These are phyloP conservation scores for Fomitopsis pulvina DNA, from an alignment of 768 basidiomycete genomes.

Conservation along the genomic window DNA sequence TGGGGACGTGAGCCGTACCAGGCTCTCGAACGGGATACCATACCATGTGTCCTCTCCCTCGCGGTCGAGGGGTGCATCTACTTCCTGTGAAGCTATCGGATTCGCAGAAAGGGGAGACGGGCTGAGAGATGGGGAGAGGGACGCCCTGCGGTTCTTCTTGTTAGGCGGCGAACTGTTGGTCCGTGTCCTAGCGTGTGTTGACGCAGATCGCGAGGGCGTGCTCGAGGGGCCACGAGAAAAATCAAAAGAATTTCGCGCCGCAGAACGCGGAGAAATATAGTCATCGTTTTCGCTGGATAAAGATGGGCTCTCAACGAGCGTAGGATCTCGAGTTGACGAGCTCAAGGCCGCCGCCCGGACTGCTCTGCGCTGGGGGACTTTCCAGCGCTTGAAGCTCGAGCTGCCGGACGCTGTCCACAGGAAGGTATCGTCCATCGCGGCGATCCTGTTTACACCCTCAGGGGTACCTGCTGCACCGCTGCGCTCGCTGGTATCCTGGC, in stretches of 20 bases:
- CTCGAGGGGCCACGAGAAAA: conserved; percentile 6
- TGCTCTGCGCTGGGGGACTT: conserved; percentile 47
- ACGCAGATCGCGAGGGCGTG: conserved; percentile 7
- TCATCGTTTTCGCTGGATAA: conserved; percentile 5
- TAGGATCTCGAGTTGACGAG: not conserved
- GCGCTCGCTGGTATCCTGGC: conserved; percentile 50
- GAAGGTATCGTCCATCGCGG: conserved; percentile 73
- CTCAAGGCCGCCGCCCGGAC: conserved; percentile 24
- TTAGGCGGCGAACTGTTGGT: conserved; percentile 12
- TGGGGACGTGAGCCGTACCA: conserved; percentile 63
- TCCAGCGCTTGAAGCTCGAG: conserved; percentile 81
- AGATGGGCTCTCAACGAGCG: conserved; percentile 5
- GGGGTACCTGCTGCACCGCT: conserved; percentile 22
- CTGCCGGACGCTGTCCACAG: conserved; percentile 89
- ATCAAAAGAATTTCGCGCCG: conserved; percentile 12
- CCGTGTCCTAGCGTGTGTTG: conserved; percentile 2
- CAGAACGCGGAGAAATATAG: conserved; percentile 7
- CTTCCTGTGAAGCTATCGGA: not conserved
- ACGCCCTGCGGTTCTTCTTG: conserved; percentile 5
- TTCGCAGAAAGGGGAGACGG: conserved; percentile 20
- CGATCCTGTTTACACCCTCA: conserved; percentile 79
- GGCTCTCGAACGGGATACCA: conserved; percentile 64
- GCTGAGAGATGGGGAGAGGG: conserved; percentile 14
- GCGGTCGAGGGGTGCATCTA: conserved; percentile 11
- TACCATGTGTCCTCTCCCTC: conserved; percentile 36